These are phyloP conservation scores for Kwoniella dejecticola DNA, from an alignment of 768 basidiomycete species.

Conservation along the genomic window DNA sequence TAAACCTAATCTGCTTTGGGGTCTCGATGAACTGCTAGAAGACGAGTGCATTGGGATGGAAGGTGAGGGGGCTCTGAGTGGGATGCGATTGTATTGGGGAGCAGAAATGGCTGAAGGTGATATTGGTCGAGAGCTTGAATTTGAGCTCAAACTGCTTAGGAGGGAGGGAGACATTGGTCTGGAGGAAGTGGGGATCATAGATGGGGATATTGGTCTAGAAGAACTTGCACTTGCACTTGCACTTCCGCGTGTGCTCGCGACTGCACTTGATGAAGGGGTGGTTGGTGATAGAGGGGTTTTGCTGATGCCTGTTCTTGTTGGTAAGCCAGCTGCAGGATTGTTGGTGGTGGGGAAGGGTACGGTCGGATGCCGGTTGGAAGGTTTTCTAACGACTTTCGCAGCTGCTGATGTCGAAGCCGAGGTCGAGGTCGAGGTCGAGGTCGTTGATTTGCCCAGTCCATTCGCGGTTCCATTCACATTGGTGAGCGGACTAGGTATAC, in stretches of 20 bases:
- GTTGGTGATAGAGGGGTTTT: neutral
- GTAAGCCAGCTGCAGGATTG: neutral
- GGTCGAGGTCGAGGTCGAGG: too few relatives aligned
- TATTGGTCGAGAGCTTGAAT: constrained; percentile 18
- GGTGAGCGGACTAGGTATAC: constrained; percentile 45
- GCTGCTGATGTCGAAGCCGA: constrained; percentile 16
- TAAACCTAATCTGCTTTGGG: neutral
- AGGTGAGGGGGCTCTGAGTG: constrained; percentile 27
- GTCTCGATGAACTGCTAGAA: constrained; percentile 3
- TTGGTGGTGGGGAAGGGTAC: constrained; percentile 14
- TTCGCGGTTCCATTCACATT: neutral
- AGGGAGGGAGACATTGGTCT: constrained; percentile 36
- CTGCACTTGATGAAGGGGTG: neutral
- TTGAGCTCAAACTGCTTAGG: neutral
- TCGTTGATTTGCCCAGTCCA: constrained; percentile 12
- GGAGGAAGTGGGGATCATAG: constrained; percentile 11
- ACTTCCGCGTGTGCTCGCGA: too few relatives aligned
- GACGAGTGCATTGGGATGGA: neutral
- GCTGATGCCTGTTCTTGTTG: neutral
- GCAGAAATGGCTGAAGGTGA: constrained; percentile 33
- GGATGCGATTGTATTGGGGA: neutral
- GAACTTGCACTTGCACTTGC: too few relatives aligned
- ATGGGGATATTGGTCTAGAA: constrained; percentile 29
- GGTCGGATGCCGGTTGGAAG: neutral
- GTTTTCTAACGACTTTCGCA: constrained; percentile 6